These are phyloP conservation scores for Neurospora cerealis DNA, from an alignment of 495 filamentous ascomycete species.

Conservation along the genomic window DNA sequence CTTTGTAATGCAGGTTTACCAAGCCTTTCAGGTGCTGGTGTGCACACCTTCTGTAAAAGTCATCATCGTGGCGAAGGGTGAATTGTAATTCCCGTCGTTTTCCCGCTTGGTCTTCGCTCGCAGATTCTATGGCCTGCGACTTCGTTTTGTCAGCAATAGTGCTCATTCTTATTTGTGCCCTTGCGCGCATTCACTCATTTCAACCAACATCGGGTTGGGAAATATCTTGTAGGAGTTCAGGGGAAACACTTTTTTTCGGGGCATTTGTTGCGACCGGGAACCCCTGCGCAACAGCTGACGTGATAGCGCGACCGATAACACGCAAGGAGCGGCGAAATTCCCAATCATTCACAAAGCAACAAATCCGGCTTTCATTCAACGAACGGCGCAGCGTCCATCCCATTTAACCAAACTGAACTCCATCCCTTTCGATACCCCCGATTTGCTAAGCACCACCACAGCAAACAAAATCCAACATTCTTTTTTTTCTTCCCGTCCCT, in stretches of 20 bases:
- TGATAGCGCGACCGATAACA: neutral
- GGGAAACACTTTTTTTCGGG: neutral
- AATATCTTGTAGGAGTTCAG: neutral
- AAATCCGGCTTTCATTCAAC: neutral
- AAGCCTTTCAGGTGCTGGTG: neutral
- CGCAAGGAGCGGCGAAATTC: neutral
- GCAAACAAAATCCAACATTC: neutral
- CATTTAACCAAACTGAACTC: neutral
- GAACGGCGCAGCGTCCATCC: neutral
- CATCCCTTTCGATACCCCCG: neutral
- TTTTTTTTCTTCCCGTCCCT: neutral
- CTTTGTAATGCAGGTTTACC: neutral
- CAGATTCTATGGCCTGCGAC: neutral
- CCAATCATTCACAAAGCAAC: neutral
- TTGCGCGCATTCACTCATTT: neutral
- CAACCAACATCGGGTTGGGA: neutral
- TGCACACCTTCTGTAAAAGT: neutral
- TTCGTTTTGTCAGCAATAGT: neutral
- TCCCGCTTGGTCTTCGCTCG: neutral
- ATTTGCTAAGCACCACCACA: neutral
- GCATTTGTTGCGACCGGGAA: neutral
- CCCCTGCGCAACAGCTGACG: neutral
- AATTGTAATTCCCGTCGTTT: neutral
- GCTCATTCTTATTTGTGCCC: neutral
- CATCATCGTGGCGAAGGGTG: neutral